Conservation (phyloP, 768 basidiomycete genomes). For the Russula vinacea region DNA sequence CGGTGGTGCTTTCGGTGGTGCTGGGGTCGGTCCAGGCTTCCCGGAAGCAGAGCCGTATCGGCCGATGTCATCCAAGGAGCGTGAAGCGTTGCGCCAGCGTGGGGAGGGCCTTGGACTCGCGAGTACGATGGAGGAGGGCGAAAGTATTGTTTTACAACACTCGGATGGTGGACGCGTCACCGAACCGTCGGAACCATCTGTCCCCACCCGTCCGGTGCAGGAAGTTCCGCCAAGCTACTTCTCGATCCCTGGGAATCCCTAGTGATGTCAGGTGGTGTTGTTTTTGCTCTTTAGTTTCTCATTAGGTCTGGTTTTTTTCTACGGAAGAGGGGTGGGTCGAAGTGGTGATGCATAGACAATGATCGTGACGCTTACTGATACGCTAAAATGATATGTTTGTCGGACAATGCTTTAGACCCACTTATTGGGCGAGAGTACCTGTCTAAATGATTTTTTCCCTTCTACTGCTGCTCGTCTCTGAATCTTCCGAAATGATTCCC, state of each 20-base stretch:
- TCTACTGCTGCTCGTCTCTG: neutral
- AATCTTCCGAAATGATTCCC: too few relatives aligned
- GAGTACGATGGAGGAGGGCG: slow-evolving; percentile 28
- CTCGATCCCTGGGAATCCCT: slow-evolving; percentile 3
- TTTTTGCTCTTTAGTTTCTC: neutral
- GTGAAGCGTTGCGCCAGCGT: too few relatives aligned
- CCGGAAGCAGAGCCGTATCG: slow-evolving; percentile 21
- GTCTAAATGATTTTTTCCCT: neutral
- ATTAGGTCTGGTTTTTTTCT: neutral
- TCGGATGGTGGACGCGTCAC: slow-evolving; percentile 33
- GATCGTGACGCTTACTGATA: too few relatives aligned
- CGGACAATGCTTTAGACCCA: too few relatives aligned
- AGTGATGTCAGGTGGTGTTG: neutral
- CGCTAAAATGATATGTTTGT: too few relatives aligned
- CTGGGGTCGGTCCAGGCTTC: neutral
- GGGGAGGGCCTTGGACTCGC: slow-evolving; percentile 33
- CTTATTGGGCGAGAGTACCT: neutral
- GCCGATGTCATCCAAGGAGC: slow-evolving; percentile 33
- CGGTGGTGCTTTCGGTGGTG: neutral
- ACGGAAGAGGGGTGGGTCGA: neutral
- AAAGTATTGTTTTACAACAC: slow-evolving; percentile 34
- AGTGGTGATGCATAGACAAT: too few relatives aligned
- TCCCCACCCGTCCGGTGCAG: slow-evolving; percentile 19
- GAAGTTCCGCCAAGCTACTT: slow-evolving; percentile 31
- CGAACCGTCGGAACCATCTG: neutral